Evolutionary conservation across 495 filamentous ascomycete genomes (phyloP).

Genomic region (Penicillium fimorum): DNA sequence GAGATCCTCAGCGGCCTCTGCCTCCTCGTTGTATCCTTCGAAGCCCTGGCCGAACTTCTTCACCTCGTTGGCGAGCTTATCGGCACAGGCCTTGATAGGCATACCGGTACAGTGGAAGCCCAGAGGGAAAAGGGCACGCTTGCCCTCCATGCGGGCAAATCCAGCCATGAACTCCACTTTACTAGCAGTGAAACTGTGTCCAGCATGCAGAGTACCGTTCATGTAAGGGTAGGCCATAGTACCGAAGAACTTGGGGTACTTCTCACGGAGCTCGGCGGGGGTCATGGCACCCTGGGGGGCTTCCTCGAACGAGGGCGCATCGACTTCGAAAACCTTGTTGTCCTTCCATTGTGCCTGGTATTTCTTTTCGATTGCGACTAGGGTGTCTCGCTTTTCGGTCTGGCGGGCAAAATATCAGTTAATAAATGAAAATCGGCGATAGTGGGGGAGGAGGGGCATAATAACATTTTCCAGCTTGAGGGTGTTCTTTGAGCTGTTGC

Average conservation of each 20-base stretch:
- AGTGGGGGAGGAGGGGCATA: constrained; percentile 30
- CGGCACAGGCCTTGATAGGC: constrained; percentile 96
- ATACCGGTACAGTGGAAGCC: constrained; percentile 98
- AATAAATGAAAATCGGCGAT: constrained; percentile 23
- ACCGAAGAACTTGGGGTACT: constrained; percentile 87
- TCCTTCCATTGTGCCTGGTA: constrained; percentile 87
- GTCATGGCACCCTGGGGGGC: constrained; percentile 68
- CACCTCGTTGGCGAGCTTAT: constrained; percentile 88
- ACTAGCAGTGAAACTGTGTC: constrained; percentile 83
- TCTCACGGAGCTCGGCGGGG: constrained; percentile 69
- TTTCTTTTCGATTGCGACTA: constrained; percentile 86
- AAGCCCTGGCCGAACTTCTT: constrained; percentile 88
- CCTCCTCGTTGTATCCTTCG: constrained; percentile 65
- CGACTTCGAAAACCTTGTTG: constrained; percentile 72
- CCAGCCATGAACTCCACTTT: constrained; percentile 91
- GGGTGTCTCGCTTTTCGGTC: constrained; percentile 90
- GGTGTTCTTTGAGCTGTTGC: constrained; percentile 62
- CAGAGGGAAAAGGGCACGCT: constrained; percentile 79
- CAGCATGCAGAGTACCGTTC: constrained; percentile 91
- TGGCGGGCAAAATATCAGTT: constrained; percentile 29
- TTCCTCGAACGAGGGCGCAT: constrained; percentile 76
- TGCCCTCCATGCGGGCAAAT: constrained; percentile 84
- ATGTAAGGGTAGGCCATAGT: constrained; percentile 96
- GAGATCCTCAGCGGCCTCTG: constrained; percentile 43
- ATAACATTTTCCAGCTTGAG: constrained; percentile 71